Conservation (phyloP, 257 asterid genomes). For the Echium plantagineum region DNA sequence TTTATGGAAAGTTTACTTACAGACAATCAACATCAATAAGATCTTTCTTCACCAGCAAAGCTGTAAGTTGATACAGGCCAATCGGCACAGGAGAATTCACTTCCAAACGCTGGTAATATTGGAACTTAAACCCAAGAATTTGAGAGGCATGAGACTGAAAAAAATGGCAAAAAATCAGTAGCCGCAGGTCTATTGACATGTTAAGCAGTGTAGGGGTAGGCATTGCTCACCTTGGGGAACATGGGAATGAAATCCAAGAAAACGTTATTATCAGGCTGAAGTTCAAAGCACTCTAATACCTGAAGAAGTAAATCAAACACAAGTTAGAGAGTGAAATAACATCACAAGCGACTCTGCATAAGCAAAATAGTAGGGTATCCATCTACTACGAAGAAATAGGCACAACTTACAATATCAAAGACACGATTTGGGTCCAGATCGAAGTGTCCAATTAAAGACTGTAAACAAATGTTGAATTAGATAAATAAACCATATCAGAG, state of each 20-base stretch:
- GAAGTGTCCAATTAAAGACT: conserved; percentile 97
- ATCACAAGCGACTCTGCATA: neutral
- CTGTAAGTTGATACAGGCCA: conserved; percentile 82
- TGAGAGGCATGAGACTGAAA: conserved; percentile 96
- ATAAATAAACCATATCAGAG: conserved; percentile 11
- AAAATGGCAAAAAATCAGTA: conserved; percentile 11
- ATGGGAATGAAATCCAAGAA: conserved; percentile 89
- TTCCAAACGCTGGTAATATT: conserved; percentile 83
- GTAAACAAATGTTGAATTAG: conserved; percentile 33
- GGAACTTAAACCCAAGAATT: conserved; percentile 92
- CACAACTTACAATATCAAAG: conserved; percentile 82
- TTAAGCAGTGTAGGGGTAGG: neutral
- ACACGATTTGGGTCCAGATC: conserved; percentile 99
- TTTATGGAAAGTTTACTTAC: conserved; percentile 35
- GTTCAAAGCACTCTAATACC: conserved; percentile 97
- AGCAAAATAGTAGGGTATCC: conserved; percentile 3
- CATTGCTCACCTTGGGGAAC: conserved; percentile 75
- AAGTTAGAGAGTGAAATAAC: conserved; percentile 6
- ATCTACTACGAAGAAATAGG: conserved; percentile 5
- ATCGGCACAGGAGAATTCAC: conserved; percentile 50
- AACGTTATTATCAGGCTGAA: conserved; percentile 68
- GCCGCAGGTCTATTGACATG: conserved; percentile 1
- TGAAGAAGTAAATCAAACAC: conserved; percentile 12
- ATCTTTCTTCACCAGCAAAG: conserved; percentile 78
- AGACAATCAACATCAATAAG: conserved; percentile 83